phyloP scores from a whole-genome alignment of 73 alveolate species.

The Uronychia binucleata region DNA sequence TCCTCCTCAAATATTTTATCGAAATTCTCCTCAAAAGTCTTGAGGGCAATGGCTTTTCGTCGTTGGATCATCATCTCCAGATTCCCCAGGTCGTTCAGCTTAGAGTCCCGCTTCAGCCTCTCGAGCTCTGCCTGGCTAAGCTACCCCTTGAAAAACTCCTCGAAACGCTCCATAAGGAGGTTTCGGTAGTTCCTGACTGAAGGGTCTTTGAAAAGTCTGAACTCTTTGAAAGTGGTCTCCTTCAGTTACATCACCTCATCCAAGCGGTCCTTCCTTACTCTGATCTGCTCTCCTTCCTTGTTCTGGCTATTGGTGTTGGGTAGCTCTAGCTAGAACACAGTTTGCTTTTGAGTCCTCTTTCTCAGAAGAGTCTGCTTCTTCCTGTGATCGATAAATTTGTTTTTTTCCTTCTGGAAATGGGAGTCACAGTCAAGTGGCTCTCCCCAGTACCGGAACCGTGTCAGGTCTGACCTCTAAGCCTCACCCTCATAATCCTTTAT shows the following conservation, averaged over 20 bases:
- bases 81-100: neutral
- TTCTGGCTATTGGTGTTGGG: neutral
- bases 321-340: too few species aligned
- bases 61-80: neutral
- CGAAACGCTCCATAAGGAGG: neutral
- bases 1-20: neutral
- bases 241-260: neutral
- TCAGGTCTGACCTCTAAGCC: neutral
- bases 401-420: conserved; percentile 3
- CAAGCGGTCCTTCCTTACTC: neutral
- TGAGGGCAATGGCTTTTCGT: neutral
- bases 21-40: neutral
- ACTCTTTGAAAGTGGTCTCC: conserved; percentile 16
- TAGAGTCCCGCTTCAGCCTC: neutral
- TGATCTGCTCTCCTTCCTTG: neutral
- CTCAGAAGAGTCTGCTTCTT: neutral
- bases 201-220: neutral
- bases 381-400: conserved; percentile 12
- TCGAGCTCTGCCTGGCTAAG: neutral
- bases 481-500: neutral
- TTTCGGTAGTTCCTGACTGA: neutral
- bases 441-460: conserved; percentile 37
- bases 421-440: conserved; percentile 32
- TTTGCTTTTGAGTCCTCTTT: conserved; percentile 9
- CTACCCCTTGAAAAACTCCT: neutral